Conservation (phyloP, 2,329 filamentous ascomycete species). For the Monosporascus sp. region DNA sequence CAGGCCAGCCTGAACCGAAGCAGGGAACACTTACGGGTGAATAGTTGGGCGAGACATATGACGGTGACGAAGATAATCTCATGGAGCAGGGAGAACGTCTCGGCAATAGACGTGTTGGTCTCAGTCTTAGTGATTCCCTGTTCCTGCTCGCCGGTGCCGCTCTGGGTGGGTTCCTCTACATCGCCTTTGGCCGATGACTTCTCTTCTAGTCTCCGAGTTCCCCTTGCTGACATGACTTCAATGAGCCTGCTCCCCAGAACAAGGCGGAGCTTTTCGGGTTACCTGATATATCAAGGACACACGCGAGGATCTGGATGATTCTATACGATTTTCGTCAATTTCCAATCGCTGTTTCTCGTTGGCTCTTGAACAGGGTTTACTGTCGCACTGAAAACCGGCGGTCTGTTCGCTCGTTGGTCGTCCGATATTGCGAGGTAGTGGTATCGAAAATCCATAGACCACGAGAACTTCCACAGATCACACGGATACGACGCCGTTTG, state of each 20-base stretch:
- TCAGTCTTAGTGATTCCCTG: conserved; percentile 4
- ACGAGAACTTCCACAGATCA: no score
- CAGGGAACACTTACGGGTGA: conserved; percentile 13
- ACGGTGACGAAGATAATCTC: conserved; percentile 15
- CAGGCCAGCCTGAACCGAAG: neutral
- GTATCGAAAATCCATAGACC: no score
- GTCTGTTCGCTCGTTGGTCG: no score
- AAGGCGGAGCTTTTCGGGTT: neutral
- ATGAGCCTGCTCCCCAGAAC: neutral
- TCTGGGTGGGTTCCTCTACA: conserved; percentile 1
- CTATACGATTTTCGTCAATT: no score
- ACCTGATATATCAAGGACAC: no score
- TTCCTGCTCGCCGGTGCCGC: neutral
- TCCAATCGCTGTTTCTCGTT: no score
- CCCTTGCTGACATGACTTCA: neutral
- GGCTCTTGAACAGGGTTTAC: no score
- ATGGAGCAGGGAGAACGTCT: conserved; percentile 10
- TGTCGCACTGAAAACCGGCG: no score
- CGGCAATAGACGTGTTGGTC: conserved; percentile 12
- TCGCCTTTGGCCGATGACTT: conserved; percentile 9
- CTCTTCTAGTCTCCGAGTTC: conserved; percentile 3
- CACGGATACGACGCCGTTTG: no score
- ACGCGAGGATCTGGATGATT: no score
- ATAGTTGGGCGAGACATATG: conserved; percentile 16
- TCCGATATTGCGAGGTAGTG: no score